Evolutionary conservation across 2,329 filamentous ascomycete species (phyloP), one percentile per base, ranked within the genome.

Genomic region (Xylaria sp.): DNA sequence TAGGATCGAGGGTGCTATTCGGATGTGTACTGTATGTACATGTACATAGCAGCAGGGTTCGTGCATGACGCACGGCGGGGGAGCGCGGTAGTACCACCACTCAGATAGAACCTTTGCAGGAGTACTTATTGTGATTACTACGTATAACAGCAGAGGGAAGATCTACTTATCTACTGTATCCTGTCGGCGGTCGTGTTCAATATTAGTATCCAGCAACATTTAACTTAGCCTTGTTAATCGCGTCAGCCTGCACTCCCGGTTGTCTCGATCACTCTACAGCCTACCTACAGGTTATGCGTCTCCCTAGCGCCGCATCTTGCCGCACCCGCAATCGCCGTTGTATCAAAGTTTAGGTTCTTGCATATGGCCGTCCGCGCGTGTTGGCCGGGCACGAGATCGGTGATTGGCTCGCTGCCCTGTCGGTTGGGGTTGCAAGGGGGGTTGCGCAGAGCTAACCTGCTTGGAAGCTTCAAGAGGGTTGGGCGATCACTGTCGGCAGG

Each of bases 401-500:
- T 66, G 68, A 72, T 72, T 72, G 71, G 71, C 65, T 66, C 53
- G 51, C 60, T 54, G 58, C 59, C 43, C 59, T 62, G 65, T 66
- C 65, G 65, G 62, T 55, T 55, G 41, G 55, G 44, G 56, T 54
- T 57, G 65, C 66, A 70, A 60, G 57, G 63, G 54, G 56, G 61
- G 21, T n/a, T 49, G 40, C 40, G 46, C 56, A 54, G 57, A 58
- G 48, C 52, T 61, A 60, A 54, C 47, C 33, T 25, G 62, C 54
- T 61, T 46, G 54, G 25, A 40, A 41, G 38, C 33, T 38, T 56
- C 23, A 25, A 62, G 49, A 65, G 38, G 56, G 60, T 58, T 65
- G 59, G 68, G 54, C 63, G 69, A 72, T 72, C 71, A 56, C 59
- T 67, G 64, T 66, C 67, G 70, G 70, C 63, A 68, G 62, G 64